A percentile compares a stretch with the other conserved stretches of the same genome.
phyloP scores from a whole-genome alignment of 768 basidiomycete species.

The Tricholoma flavovirens region DNA sequence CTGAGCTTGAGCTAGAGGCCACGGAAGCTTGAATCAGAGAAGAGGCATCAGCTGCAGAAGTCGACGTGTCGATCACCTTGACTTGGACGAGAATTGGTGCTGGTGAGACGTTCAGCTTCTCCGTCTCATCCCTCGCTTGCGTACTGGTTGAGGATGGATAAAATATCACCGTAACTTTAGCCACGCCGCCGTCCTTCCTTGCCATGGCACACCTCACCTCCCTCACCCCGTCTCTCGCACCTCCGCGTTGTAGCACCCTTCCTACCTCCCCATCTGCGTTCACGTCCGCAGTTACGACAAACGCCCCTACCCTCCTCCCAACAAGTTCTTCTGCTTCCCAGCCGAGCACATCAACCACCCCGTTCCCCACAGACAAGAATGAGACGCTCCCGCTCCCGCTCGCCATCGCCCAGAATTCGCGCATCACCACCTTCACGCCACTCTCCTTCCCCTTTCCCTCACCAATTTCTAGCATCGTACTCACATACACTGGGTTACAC shows the following conservation, averaged over 20 bases:
- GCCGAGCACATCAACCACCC: conserved; percentile 48
- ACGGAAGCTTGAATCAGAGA: background rate
- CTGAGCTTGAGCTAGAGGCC: conserved; percentile 1
- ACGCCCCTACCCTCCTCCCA: conserved; percentile 38
- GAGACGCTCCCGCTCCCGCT: conserved; percentile 7
- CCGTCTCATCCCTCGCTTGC: background rate
- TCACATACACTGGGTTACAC: background rate
- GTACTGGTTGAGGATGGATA: conserved; percentile 24
- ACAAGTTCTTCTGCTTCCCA: conserved; percentile 50
- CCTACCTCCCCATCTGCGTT: conserved; percentile 15
- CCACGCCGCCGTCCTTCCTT: conserved; percentile 30
- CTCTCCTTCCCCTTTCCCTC: conserved; percentile 2
- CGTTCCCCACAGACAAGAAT: background rate
- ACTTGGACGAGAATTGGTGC: conserved; percentile 36
- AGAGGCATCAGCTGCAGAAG: background rate
- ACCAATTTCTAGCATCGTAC: background rate
- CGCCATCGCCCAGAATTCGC: conserved; percentile 53
- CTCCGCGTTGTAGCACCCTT: background rate
- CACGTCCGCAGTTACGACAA: conserved; percentile 24
- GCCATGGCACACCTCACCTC: conserved; percentile 31
- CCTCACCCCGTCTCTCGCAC: conserved; percentile 7
- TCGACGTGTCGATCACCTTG: conserved; percentile 18
- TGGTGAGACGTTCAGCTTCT: conserved; percentile 23
- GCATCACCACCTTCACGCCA: conserved; percentile 10
- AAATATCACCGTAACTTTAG: conserved; percentile 19